A percentile compares a stretch with the other conserved stretches of the same genome.
Conservation (phyloP, 768 basidiomycete genomes). For the Mycena maculata region DNA sequence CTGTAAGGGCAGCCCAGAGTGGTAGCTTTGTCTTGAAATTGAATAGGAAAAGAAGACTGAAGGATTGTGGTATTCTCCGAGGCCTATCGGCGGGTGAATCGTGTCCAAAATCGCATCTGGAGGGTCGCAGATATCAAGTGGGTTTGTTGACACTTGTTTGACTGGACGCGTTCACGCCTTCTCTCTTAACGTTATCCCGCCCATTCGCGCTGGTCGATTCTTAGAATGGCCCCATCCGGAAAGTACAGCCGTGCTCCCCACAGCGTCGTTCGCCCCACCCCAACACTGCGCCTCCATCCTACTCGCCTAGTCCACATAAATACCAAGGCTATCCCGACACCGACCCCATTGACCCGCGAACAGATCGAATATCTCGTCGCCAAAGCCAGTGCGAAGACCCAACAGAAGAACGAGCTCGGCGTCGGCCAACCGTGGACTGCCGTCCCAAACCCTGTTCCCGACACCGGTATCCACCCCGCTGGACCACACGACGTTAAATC, state of each 20-base stretch:
- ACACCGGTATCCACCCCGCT: conserved; percentile 49
- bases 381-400: conserved; percentile 30
- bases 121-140: background rate
- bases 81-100: background rate
- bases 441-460: conserved; percentile 64
- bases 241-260: conserved; percentile 19
- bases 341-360: conserved; percentile 25
- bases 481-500: conserved; percentile 43
- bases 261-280: conserved; percentile 2
- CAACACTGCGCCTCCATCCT: conserved; percentile 13
- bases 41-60: background rate
- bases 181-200: background rate
- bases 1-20: background rate
- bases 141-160: background rate
- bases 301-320: conserved; percentile 34
- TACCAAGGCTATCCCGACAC: conserved; percentile 29
- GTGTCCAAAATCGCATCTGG: background rate
- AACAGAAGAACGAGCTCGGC: conserved; percentile 30
- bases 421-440: conserved; percentile 46
- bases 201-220: background rate
- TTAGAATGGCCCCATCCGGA: conserved; percentile 14
- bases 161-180: background rate
- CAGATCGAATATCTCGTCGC: conserved; percentile 31
- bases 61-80: background rate
- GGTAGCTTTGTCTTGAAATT: background rate